Percentiles rank a stretch among this genome's conserved stretches.
phyloP scores from a whole-genome alignment of 2,329 filamentous ascomycete species.

The Chrysoporthe deuterocubensis region DNA sequence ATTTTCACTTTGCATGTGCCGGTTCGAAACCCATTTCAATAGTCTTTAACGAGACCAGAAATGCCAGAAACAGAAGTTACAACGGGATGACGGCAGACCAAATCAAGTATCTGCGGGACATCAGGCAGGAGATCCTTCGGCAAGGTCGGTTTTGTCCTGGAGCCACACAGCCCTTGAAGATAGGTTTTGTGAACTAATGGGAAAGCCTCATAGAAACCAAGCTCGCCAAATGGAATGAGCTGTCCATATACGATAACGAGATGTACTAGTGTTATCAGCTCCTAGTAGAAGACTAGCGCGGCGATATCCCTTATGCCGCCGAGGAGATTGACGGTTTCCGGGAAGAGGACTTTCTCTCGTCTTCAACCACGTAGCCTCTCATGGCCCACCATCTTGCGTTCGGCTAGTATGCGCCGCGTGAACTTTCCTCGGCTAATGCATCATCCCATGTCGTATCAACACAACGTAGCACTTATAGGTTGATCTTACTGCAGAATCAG shows the following conservation, averaged over 20 bases:
- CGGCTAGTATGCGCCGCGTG: no score
- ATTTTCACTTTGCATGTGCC: background rate
- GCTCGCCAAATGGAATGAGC: background rate
- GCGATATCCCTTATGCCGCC: background rate
- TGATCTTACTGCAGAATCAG: background rate
- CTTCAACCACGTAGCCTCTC: background rate
- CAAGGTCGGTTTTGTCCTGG: background rate
- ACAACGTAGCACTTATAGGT: background rate
- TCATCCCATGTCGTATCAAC: background rate
- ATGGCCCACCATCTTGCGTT: background rate
- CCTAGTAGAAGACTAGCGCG: background rate
- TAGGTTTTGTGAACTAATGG: background rate
- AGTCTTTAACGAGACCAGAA: background rate
- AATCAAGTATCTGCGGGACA: constrained; percentile 1
- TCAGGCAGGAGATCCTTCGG: background rate
- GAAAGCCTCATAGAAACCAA: background rate
- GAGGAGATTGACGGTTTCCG: background rate
- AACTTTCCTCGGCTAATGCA: background rate
- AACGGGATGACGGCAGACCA: background rate
- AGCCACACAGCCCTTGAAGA: background rate
- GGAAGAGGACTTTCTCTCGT: background rate
- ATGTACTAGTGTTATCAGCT: constrained; percentile 3
- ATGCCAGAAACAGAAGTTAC: background rate
- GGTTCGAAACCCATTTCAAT: background rate
- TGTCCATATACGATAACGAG: constrained; percentile 1